Base-by-base conservation (phyloP, 257 asterid genomes). In the Solanum pimpinellifolium region DNA sequence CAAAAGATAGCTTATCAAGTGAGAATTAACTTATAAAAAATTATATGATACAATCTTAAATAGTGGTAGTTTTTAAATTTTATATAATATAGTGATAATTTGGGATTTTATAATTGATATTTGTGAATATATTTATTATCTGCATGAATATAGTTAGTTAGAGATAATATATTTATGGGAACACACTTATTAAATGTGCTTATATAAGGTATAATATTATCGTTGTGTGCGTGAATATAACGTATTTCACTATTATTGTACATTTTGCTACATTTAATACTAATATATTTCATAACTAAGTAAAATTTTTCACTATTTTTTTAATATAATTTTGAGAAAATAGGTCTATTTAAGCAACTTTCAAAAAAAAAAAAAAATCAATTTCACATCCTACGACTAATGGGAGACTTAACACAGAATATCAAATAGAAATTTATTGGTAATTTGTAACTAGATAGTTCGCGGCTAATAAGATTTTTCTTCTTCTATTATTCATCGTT, bases 121-220 rank as follows among this genome's bases (percentile, higher is more conserved):
- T 21, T 20, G 13, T 0, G 68, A 9, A 3, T 60, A 60, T 0
- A 21, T 12, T 60, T 21, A 21, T 59, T 59, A 59, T 8, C 0
- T 0, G 27, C 9, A 8, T 1, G 12, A 3, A 21, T 21, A 21
- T 3, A 59, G 27, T 20, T 59, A 59, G 27, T 0, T 1, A 59
- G 25, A 59, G 27, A 59, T 59, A 59, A 6, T 49, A 2, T 59
- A 59, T 10, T 18, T 21, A 59, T 3, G 4, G 4, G 1, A 56
- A 20, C 3, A 3, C 65, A 7, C n/a, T 56, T 18, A 49, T 49
- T 56, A 18, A 9, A 7, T 56, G n/a, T 2, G 3, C 23, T 16
- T 16, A 16, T 1, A 52, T 4, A 52, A 16, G 18, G 62, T 52
- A 6, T 52, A 16, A 6, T 3, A 16, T 3, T 52, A 16, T 16